These are phyloP conservation scores for Lactarius psammicola DNA, from an alignment of 768 basidiomycete genomes.

Conservation along the genomic window DNA sequence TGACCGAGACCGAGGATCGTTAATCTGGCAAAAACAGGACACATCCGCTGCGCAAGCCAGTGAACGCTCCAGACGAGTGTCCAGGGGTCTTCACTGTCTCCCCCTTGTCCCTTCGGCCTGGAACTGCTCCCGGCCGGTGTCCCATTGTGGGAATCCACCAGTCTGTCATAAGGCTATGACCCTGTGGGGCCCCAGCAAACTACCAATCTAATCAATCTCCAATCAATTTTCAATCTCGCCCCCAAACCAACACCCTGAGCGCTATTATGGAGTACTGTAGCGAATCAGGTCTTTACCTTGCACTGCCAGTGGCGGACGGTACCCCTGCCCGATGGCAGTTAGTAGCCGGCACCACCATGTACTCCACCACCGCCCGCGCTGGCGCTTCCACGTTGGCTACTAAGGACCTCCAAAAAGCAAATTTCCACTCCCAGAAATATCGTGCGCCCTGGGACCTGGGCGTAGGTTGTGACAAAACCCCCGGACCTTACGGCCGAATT, in stretches of 20 bases:
- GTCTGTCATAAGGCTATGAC: background rate
- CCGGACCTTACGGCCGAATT: constrained; percentile 10
- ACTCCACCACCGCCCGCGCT: background rate
- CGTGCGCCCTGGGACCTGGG: constrained; percentile 4
- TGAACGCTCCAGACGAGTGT: constrained; percentile 10
- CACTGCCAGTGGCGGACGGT: background rate
- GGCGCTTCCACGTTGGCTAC: constrained; percentile 8
- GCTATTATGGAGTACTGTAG: background rate
- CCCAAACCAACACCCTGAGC: background rate
- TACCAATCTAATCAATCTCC: constrained; percentile 10
- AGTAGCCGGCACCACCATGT: background rate
- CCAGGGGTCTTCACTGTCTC: constrained; percentile 19
- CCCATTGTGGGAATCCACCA: background rate
- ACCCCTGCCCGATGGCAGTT: constrained; percentile 5
- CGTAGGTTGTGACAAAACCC: background rate
- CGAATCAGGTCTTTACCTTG: background rate
- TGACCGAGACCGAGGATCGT: constrained; percentile 18
- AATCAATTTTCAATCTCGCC: background rate
- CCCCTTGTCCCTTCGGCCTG: constrained; percentile 2
- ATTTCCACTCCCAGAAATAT: background rate
- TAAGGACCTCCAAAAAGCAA: background rate
- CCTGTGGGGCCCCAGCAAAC: constrained; percentile 11
- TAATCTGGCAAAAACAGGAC: constrained; percentile 5
- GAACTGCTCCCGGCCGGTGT: constrained; percentile 13
- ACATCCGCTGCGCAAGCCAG: constrained; percentile 10